Percentiles rank a stretch among this genome's conserved stretches.
These are phyloP conservation scores for Perkinsus olseni DNA, from an alignment of 169 alveolate species.

Conservation along the genomic window DNA sequence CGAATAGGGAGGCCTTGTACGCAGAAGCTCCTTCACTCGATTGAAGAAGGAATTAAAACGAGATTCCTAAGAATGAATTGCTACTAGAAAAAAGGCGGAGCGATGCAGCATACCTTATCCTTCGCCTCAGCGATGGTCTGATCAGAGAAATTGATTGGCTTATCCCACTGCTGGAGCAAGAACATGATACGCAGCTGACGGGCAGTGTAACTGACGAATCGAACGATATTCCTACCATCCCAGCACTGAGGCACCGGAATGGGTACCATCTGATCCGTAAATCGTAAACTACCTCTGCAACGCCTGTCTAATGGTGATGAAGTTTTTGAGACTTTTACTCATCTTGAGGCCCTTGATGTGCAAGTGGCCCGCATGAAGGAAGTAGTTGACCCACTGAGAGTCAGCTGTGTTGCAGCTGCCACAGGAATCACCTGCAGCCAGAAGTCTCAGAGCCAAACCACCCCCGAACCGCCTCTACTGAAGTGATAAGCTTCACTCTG, in stretches of 20 bases:
- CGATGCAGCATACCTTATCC: background rate
- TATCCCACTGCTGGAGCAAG: constrained; percentile 56
- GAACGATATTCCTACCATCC: background rate
- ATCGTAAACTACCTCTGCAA: constrained; percentile 45
- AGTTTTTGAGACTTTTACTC: constrained; percentile 94
- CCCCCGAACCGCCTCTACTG: constrained; percentile 8
- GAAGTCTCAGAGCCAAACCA: background rate
- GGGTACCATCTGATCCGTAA: no score
- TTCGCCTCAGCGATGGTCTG: background rate
- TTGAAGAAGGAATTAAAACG: constrained; percentile 21
- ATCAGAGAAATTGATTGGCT: background rate
- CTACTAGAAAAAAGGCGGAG: background rate
- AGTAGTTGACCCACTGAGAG: constrained; percentile 90
- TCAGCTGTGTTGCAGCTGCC: background rate
- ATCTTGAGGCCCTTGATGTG: constrained; percentile 94
- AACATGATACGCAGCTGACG: constrained; percentile 81
- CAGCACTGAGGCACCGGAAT: no score
- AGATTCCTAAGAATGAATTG: background rate
- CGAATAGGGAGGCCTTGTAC: background rate
- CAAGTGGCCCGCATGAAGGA: constrained; percentile 95
- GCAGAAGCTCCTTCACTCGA: background rate
- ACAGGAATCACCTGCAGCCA: background rate
- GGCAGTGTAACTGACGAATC: constrained; percentile 49
- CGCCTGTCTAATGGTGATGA: constrained; percentile 83
- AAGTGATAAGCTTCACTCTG: constrained; percentile 95